phyloP scores from a whole-genome alignment of 169 alveolate species.

The Amoebophrya sp. region DNA sequence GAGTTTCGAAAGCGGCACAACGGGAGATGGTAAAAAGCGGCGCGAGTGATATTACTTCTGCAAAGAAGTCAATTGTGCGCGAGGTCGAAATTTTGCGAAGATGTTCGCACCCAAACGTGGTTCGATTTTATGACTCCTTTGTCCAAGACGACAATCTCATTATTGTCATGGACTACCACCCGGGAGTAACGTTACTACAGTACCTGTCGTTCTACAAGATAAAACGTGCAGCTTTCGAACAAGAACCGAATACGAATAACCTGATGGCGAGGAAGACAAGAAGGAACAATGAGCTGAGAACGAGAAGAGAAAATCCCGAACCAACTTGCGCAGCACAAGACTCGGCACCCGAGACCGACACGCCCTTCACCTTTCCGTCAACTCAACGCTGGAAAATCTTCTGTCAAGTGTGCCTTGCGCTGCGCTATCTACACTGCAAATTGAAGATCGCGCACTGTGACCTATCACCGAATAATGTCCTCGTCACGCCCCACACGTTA shows the following conservation, averaged over 20 bases:
- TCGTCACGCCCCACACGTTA: neutral
- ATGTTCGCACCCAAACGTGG: neutral
- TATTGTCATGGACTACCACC: neutral
- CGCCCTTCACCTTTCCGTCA: neutral
- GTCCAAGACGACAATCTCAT: neutral
- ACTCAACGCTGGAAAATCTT: neutral
- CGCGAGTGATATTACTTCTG: too few species aligned
- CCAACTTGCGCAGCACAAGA: too few species aligned
- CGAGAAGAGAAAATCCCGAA: too few species aligned
- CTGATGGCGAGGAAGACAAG: too few species aligned
- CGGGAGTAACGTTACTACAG: neutral
- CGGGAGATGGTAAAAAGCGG: too few species aligned
- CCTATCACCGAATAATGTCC: constrained; percentile 25
- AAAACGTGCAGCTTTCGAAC: too few species aligned
- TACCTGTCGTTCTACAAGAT: neutral
- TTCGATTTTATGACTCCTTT: neutral
- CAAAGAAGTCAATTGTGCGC: neutral
- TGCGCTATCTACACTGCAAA: constrained; percentile 22
- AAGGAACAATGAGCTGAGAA: too few species aligned
- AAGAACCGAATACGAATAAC: too few species aligned
- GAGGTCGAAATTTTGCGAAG: neutral
- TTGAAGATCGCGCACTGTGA: constrained; percentile 29
- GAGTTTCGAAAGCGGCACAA: too few species aligned
- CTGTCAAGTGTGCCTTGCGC: constrained; percentile 22
- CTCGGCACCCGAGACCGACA: neutral